These are phyloP conservation scores for Barnettozyma salicaria DNA, from an alignment of 805 yeast genomes.

Conservation along the genomic window DNA sequence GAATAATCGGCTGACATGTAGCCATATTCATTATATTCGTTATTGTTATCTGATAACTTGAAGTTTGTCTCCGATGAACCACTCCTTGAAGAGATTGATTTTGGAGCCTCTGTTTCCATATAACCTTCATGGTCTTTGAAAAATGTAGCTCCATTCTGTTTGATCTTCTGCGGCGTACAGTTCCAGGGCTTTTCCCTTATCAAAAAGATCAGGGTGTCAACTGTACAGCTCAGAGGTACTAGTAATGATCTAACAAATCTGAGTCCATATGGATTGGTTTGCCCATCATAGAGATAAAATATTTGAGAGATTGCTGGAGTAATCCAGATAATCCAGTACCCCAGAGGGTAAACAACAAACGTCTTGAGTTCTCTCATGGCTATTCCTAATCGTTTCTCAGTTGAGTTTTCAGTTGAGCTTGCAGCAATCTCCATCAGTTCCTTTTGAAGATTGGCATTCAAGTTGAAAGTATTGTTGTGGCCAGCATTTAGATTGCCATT, in stretches of 20 bases:
- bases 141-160: neutral
- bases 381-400: conserved; percentile 5
- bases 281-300: neutral
- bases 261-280: conserved; percentile 8
- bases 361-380: conserved; percentile 20
- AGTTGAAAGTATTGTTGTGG: neutral
- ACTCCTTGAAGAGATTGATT: neutral
- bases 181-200: conserved; percentile 60
- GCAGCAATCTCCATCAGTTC: conserved; percentile 18
- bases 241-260: conserved; percentile 47
- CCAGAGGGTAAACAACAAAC: conserved; percentile 21
- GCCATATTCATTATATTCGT: no score
- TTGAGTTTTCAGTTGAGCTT: conserved; percentile 3
- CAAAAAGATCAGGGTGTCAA: conserved; percentile 70
- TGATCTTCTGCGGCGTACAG: neutral
- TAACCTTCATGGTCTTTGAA: conserved; percentile 2
- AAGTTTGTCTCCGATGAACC: neutral
- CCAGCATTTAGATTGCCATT: neutral
- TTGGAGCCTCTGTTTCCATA: neutral
- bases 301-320: conserved; percentile 16
- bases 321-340: conserved; percentile 20
- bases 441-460: conserved; percentile 12
- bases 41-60: no score
- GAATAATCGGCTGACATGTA: no score
- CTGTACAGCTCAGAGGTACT: conserved; percentile 73